A percentile compares a stretch with the other conserved stretches of the same genome.
phyloP scores from a whole-genome alignment of 2,329 filamentous ascomycete species.

The Knoxdaviesia proteae region DNA sequence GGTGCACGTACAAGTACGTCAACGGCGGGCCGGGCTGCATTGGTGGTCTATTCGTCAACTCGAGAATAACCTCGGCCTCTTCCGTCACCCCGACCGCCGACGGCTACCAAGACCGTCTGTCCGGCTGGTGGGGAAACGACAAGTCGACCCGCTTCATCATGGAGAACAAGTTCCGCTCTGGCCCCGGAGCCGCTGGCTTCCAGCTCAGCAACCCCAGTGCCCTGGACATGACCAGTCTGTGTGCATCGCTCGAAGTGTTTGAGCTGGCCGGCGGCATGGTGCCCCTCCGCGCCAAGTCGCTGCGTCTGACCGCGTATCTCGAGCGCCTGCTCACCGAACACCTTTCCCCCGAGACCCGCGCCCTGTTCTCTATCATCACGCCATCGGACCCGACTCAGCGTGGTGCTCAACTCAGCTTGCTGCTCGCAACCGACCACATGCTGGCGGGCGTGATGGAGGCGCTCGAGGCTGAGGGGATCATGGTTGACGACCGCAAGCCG shows the following conservation, averaged over 20 bases:
- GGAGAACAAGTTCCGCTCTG: constrained; percentile 61
- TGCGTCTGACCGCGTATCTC: constrained; percentile 50
- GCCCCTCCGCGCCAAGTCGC: constrained; percentile 42
- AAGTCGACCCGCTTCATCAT: constrained; percentile 62
- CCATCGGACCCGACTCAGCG: constrained; percentile 39
- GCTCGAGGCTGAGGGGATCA: constrained; percentile 43
- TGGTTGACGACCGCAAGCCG: constrained; percentile 64
- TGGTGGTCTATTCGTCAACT: constrained; percentile 62
- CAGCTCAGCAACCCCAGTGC: constrained; percentile 65
- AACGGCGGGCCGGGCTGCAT: constrained; percentile 72
- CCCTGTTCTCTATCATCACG: constrained; percentile 39
- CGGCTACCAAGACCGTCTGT: constrained; percentile 42
- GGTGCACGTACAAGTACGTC: constrained; percentile 92
- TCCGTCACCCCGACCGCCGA: constrained; percentile 18
- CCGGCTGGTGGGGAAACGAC: constrained; percentile 77
- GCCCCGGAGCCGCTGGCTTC: constrained; percentile 58
- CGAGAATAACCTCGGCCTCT: constrained; percentile 33
- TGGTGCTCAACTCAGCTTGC: constrained; percentile 59
- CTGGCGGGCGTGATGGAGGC: constrained; percentile 41
- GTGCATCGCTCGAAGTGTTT: constrained; percentile 53
- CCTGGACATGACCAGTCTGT: constrained; percentile 49
- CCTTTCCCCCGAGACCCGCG: constrained; percentile 8
- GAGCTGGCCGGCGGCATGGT: constrained; percentile 39
- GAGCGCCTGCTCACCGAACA: constrained; percentile 33
- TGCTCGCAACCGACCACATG: constrained; percentile 30